Evolutionary conservation across 2,329 filamentous ascomycete species (phyloP).

Genomic region (Penicillium sp.): DNA sequence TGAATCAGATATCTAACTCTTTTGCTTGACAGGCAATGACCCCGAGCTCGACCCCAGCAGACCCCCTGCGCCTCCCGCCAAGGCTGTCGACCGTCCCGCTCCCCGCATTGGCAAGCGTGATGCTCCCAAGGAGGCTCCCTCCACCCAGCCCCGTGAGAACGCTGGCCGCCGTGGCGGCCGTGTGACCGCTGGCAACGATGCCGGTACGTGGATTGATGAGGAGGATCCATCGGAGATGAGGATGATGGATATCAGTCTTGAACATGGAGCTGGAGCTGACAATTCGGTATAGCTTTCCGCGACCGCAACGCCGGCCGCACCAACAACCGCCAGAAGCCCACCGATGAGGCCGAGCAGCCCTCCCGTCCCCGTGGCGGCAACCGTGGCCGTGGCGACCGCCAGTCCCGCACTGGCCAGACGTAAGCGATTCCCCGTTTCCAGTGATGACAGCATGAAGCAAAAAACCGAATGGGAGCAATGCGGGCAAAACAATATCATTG

Average conservation of each 20-base stretch:
- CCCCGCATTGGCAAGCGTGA: slow-evolving; percentile 84
- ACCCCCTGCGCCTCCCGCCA: slow-evolving; percentile 75
- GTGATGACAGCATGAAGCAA: neutral
- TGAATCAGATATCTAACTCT: slow-evolving; percentile 28
- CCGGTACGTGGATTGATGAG: slow-evolving; percentile 68
- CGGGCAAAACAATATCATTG: neutral
- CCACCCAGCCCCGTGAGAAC: slow-evolving; percentile 49
- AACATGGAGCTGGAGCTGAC: slow-evolving; percentile 12
- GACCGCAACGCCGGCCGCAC: slow-evolving; percentile 80
- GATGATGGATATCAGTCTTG: slow-evolving; percentile 10
- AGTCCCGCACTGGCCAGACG: slow-evolving; percentile 64
- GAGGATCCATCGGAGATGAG: neutral
- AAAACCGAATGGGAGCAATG: neutral
- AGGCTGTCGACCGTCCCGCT: slow-evolving; percentile 83
- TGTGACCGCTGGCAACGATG: slow-evolving; percentile 73
- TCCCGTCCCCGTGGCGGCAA: slow-evolving; percentile 40
- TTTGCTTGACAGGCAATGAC: slow-evolving; percentile 62
- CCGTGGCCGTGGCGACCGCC: slow-evolving; percentile 59
- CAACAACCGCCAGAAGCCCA: slow-evolving; percentile 80
- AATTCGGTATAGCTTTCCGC: slow-evolving; percentile 70
- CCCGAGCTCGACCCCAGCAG: slow-evolving; percentile 73
- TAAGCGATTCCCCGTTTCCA: slow-evolving; percentile 46
- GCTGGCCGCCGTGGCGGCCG: slow-evolving; percentile 54
- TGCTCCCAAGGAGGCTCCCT: slow-evolving; percentile 70
- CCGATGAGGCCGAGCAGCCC: slow-evolving; percentile 65